Conservation (phyloP, 306 rosid genomes). For the Vigna nakashimae region DNA sequence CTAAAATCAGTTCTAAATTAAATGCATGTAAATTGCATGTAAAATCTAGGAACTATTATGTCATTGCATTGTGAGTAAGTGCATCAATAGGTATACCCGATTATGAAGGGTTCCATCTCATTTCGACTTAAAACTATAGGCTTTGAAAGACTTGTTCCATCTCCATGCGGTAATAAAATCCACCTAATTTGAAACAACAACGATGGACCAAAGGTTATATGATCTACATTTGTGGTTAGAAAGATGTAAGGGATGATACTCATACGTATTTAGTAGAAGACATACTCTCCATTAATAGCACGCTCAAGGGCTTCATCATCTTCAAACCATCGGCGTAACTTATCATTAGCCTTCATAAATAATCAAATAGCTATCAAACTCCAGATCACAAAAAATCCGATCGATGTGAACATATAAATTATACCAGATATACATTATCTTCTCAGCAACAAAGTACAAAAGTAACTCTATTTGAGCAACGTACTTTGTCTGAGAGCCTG, state of each 20-base stretch:
- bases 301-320: constrained; percentile 89
- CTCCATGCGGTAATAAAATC: constrained; percentile 70
- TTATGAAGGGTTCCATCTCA: constrained; percentile 56
- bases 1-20: constrained; percentile 8
- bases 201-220: not conserved
- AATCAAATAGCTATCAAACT: constrained; percentile 43
- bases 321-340: constrained; percentile 72
- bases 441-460: constrained; percentile 36
- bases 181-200: constrained; percentile 60
- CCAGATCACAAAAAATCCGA: constrained; percentile 29
- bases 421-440: constrained; percentile 35
- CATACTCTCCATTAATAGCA: constrained; percentile 82
- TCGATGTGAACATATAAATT: constrained; percentile 20
- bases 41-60: not conserved
- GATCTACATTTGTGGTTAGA: constrained; percentile 6
- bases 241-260: constrained; percentile 24
- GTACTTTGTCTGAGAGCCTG: constrained; percentile 88
- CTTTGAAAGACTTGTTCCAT: constrained; percentile 48
- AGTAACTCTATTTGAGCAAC: constrained; percentile 41
- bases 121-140: constrained; percentile 63
- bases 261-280: constrained; percentile 4
- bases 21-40: not conserved
- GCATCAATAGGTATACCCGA: constrained; percentile 64
- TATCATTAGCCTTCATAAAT: constrained; percentile 69
- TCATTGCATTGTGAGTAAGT: not conserved